A percentile compares a stretch with the other conserved stretches of the same genome.
Evolutionary conservation across 108 stramenopile genomes (phyloP).

Genomic region (Parmales sp.): DNA sequence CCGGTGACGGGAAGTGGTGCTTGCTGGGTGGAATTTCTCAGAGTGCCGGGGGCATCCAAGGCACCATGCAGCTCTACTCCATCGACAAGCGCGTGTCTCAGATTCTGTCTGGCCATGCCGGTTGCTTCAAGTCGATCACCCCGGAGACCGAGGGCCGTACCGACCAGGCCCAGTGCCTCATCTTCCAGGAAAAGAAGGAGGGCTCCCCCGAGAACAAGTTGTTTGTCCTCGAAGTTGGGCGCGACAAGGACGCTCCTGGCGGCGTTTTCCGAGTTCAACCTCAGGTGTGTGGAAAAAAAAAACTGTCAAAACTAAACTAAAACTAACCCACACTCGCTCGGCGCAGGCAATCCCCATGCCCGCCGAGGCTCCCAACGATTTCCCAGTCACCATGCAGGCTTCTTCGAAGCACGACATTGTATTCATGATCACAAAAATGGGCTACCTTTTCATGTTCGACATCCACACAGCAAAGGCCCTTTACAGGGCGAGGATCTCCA

Average conservation of each 20-base stretch:
- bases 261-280: constrained; percentile 53
- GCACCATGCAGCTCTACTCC: constrained; percentile 55
- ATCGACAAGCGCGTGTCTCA: constrained; percentile 46
- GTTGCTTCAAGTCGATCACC: constrained; percentile 37
- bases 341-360: constrained; percentile 48
- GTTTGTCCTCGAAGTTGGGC: constrained; percentile 56
- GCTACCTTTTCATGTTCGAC: constrained; percentile 57
- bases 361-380: constrained; percentile 52
- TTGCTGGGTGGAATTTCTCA: constrained; percentile 42
- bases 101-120: constrained; percentile 45
- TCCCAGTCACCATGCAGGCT: constrained; percentile 44
- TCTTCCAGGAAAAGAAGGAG: constrained; percentile 51
- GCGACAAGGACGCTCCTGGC: constrained; percentile 50
- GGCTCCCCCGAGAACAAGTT: constrained; percentile 32
- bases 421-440: constrained; percentile 60
- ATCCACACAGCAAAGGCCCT: constrained; percentile 46
- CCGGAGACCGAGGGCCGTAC: constrained; percentile 37
- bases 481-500: constrained; percentile 46
- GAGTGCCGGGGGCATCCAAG: constrained; percentile 28
- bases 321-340: too few species aligned
- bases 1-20: constrained; percentile 53
- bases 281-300: too few species aligned
- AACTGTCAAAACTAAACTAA: too few species aligned
- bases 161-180: constrained; percentile 43
- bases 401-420: constrained; percentile 42